These are phyloP conservation scores for Spergularia marina DNA, from an alignment of 148 eudicot species.

Conservation along the genomic window DNA sequence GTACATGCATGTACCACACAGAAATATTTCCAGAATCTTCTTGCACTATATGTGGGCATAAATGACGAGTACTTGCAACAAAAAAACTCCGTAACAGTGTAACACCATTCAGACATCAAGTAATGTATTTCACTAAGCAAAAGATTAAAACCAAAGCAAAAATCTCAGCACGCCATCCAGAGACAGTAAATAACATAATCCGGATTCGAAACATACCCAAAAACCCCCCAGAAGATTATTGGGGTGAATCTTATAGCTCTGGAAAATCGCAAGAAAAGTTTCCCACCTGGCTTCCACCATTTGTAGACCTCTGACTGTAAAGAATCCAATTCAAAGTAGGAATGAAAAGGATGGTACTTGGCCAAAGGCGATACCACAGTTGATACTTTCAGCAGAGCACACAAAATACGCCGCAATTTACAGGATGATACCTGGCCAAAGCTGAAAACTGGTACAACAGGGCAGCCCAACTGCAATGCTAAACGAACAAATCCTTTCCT, in stretches of 20 bases:
- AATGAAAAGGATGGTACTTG: neutral
- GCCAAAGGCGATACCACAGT: neutral
- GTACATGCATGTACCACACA: too few relatives aligned
- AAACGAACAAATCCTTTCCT: conserved; percentile 91
- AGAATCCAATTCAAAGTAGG: conserved; percentile 16
- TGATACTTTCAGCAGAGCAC: neutral
- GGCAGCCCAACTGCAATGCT: conserved; percentile 70
- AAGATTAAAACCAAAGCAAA: neutral
- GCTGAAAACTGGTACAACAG: conserved; percentile 90
- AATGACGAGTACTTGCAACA: too few relatives aligned
- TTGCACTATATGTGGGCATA: too few relatives aligned
- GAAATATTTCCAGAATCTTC: too few relatives aligned
- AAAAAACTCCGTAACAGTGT: too few relatives aligned
- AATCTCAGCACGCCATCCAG: neutral
- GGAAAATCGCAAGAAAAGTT: conserved; percentile 51
- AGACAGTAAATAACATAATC: neutral
- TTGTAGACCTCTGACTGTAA: conserved; percentile 68
- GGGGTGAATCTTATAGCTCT: conserved; percentile 78
- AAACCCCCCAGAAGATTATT: conserved; percentile 77
- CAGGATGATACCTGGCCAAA: conserved; percentile 72
- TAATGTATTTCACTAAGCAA: too few relatives aligned
- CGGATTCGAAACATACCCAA: conserved; percentile 53
- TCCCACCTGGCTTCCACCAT: conserved; percentile 94
- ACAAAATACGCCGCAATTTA: conserved; percentile 8
- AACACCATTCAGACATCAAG: too few relatives aligned